Percentiles rank a stretch among this genome's conserved stretches.
phyloP scores from a whole-genome alignment of 2,329 filamentous ascomycete genomes.

The Aureobasidium sp. region DNA sequence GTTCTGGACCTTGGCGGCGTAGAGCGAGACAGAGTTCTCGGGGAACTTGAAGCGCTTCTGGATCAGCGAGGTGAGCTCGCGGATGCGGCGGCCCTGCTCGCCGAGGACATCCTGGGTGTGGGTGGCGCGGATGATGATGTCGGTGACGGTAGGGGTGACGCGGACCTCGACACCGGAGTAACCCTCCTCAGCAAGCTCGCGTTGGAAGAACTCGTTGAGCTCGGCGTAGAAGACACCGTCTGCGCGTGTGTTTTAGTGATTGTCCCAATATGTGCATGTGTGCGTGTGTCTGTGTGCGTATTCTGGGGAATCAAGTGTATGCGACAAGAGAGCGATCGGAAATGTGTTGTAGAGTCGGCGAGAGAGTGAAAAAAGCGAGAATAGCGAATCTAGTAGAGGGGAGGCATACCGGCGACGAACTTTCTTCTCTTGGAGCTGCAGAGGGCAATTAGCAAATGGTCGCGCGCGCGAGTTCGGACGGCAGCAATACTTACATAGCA shows the following conservation, averaged over 20 bases:
- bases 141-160: conserved; percentile 98
- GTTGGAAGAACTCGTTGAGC: conserved; percentile 99
- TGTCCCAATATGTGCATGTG: not conserved
- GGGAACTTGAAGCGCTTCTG: conserved; percentile 99
- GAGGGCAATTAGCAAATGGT: conserved; percentile 8
- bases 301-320: not conserved
- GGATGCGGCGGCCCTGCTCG: conserved; percentile 99
- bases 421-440: conserved; percentile 79
- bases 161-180: conserved; percentile 99
- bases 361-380: not conserved
- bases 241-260: conserved; percentile 18
- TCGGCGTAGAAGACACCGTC: conserved; percentile 99
- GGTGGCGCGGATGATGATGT: conserved; percentile 99
- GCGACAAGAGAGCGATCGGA: not conserved
- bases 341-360: not conserved
- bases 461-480: not conserved
- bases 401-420: conserved; percentile 41
- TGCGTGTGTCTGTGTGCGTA: not conserved
- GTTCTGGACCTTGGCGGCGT: conserved; percentile 76
- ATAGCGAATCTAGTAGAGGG: not conserved
- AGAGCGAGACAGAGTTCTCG: conserved; percentile 99
- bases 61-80: conserved; percentile 99
- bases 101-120: conserved; percentile 99
- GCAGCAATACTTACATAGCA: conserved; percentile 14
- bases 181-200: conserved; percentile 98